A percentile compares a stretch with the other conserved stretches of the same genome.
These are phyloP conservation scores for Neurospora sp. DNA, from an alignment of 495 filamentous ascomycete genomes.

Conservation along the genomic window DNA sequence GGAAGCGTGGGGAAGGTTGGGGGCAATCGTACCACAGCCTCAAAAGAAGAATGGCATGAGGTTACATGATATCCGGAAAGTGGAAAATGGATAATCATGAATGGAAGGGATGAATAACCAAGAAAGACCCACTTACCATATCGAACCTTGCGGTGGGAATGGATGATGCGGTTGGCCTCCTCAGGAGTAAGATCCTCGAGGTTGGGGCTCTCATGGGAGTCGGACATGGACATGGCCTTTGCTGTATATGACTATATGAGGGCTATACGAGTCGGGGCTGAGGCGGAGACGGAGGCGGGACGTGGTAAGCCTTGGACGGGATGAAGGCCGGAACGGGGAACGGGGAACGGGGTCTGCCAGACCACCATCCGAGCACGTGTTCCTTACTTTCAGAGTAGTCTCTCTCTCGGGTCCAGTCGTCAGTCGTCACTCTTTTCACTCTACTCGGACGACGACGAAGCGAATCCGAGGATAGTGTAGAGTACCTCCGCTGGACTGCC, in stretches of 20 bases:
- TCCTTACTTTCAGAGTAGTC: background rate
- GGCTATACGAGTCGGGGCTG: background rate
- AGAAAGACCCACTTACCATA: constrained; percentile 37
- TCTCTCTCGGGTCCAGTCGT: too few species aligned
- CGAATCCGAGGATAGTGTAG: background rate
- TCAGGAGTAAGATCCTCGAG: constrained; percentile 44
- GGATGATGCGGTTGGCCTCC: constrained; percentile 49
- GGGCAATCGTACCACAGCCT: background rate
- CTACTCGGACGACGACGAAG: background rate
- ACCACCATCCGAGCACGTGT: background rate
- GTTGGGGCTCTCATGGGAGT: constrained; percentile 25
- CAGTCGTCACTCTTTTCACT: background rate
- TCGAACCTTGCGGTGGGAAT: constrained; percentile 48
- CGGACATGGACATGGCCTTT: constrained; percentile 16
- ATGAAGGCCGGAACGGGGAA: background rate
- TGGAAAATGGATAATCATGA: background rate
- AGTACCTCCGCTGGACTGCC: background rate
- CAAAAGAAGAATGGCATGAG: background rate
- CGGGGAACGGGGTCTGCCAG: background rate
- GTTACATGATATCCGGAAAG: background rate
- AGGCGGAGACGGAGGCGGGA: background rate
- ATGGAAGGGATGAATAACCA: constrained; percentile 1
- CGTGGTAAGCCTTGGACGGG: background rate
- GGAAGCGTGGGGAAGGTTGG: background rate
- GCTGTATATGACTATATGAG: background rate